Conservation (phyloP, 1,284 basidiomycete genomes). For the Cryptococcus sp. region DNA sequence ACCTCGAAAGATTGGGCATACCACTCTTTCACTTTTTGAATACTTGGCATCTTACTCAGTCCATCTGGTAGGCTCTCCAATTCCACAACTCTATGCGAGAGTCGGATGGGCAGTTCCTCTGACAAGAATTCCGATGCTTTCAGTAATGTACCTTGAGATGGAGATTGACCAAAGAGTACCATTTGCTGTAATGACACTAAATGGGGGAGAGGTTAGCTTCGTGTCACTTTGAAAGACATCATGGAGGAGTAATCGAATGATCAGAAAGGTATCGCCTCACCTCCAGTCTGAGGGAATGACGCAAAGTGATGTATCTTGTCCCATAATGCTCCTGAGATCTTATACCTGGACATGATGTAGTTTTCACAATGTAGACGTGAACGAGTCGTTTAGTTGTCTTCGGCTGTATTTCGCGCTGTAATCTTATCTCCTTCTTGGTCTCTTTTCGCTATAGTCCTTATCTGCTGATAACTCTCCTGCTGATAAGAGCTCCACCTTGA, state of each 20-base stretch:
- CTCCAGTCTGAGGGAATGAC: conserved; percentile 86
- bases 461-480: too few species aligned
- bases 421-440: background rate
- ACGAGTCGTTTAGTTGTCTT: too few species aligned
- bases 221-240: background rate
- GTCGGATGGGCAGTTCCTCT: conserved; percentile 77
- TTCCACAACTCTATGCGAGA: conserved; percentile 95
- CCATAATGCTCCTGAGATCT: conserved; percentile 76
- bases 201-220: background rate
- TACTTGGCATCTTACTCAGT: conserved; percentile 85
- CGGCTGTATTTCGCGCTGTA: too few species aligned
- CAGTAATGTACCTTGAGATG: conserved; percentile 78
- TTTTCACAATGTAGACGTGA: background rate
- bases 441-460: background rate
- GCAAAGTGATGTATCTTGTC: conserved; percentile 92
- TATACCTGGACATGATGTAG: conserved; percentile 43
- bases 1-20: conserved; percentile 98
- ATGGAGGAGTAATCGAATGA: background rate
- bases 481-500: too few species aligned
- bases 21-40: conserved; percentile 96
- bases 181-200: conserved; percentile 86
- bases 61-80: conserved; percentile 91
- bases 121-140: conserved; percentile 78
- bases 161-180: conserved; percentile 81
- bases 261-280: conserved; percentile 50